phyloP scores from a whole-genome alignment of 139 green algal genomes.

The Auxenochlorella protothecoides region DNA sequence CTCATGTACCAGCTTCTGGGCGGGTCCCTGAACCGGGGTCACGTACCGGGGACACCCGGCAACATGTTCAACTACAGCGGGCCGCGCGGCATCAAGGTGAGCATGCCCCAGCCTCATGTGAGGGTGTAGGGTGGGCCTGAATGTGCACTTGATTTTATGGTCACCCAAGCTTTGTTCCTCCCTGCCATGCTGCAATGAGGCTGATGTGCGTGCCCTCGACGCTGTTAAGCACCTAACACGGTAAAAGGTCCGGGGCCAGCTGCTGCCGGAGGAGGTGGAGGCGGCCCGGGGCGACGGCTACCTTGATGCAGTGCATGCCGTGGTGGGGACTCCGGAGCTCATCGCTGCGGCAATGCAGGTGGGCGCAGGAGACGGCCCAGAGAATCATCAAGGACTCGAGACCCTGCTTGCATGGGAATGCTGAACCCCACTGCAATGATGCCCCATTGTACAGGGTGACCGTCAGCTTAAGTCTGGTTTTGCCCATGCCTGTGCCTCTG shows the following conservation, averaged over 20 bases:
- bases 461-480: too few relatives aligned
- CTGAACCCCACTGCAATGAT: too few relatives aligned
- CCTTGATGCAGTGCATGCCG: slow-evolving; percentile 46
- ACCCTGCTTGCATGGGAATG: too few relatives aligned
- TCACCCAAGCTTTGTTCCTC: not conserved
- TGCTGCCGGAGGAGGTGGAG: slow-evolving; percentile 70
- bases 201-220: too few relatives aligned
- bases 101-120: too few relatives aligned
- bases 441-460: too few relatives aligned
- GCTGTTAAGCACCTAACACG: too few relatives aligned
- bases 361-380: too few relatives aligned
- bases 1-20: slow-evolving; percentile 68
- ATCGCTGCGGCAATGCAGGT: slow-evolving; percentile 25
- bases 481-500: too few relatives aligned
- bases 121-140: not conserved
- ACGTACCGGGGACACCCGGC: slow-evolving; percentile 45
- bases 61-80: slow-evolving; percentile 81
- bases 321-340: slow-evolving; percentile 61
- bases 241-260: slow-evolving; percentile 52
- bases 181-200: not conserved
- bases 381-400: too few relatives aligned
- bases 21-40: slow-evolving; percentile 47
- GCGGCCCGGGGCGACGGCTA: slow-evolving; percentile 25
- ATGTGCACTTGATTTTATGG: not conserved
- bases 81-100: slow-evolving; percentile 56